Evolutionary conservation across 1,284 basidiomycete genomes (phyloP).

Genomic region (Cutaneotrichosporon daszewskae): DNA sequence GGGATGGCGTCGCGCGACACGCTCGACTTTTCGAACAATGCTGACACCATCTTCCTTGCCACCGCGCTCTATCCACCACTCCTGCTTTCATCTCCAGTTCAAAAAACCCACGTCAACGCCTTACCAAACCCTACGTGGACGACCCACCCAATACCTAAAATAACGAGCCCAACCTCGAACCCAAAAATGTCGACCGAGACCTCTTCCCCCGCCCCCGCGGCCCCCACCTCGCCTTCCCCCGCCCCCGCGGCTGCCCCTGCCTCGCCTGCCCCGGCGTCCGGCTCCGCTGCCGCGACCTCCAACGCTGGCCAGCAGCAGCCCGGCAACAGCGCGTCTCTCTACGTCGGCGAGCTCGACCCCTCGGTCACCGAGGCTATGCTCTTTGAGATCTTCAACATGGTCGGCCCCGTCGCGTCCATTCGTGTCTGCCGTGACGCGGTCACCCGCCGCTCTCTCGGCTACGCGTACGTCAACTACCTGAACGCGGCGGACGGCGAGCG

Average conservation of each 20-base stretch:
- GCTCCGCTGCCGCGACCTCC: conserved; percentile 52
- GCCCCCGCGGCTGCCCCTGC: conserved; percentile 24
- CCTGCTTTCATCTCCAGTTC: not conserved
- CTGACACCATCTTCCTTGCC: not conserved
- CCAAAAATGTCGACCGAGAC: conserved; percentile 5
- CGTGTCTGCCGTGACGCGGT: conserved; percentile 99
- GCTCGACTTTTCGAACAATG: not conserved
- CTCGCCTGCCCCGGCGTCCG: conserved; percentile 26
- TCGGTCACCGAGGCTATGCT: conserved; percentile 99
- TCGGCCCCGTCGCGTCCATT: conserved; percentile 98
- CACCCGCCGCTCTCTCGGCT: conserved; percentile 97
- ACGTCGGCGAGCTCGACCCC: conserved; percentile 97
- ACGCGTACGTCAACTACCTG: conserved; percentile 99
- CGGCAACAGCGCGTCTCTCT: conserved; percentile 84
- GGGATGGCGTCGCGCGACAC: not conserved
- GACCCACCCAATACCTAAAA: conserved; percentile 23
- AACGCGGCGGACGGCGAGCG: conserved; percentile 97
- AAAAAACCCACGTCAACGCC: conserved; percentile 27
- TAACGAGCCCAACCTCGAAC: conserved; percentile 12
- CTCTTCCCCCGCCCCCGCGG: conserved; percentile 13
- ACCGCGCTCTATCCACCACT: not conserved
- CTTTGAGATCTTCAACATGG: conserved; percentile 99
- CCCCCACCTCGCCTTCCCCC: conserved; percentile 25
- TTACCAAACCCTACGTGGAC: conserved; percentile 20
- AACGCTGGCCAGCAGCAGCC: conserved; percentile 57